Evolutionary conservation across 805 yeast species (phyloP), one percentile per base, ranked within the genome.

Genomic region (Hanseniaspora singularis): DNA sequence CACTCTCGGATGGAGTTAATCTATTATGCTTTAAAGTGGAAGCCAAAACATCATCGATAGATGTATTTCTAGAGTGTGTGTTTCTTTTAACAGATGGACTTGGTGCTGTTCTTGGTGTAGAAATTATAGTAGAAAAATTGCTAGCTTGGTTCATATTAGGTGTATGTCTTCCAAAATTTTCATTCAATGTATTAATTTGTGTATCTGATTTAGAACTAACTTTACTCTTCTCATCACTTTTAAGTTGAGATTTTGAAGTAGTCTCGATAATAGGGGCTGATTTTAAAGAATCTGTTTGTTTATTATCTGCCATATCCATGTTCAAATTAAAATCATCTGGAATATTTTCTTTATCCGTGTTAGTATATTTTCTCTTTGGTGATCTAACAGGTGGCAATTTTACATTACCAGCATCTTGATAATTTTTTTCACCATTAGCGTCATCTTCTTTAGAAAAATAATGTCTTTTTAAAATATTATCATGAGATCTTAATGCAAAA

Each of bases 41-140:
- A 19, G 51, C 52, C 23, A 57, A 41, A 3, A 57, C 51, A 33
- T 54, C 56, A 51, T 58, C 59, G 12, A 58, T 55, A 2, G 62
- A 55, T 6, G 49, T 44, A 26, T 52, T 54, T 32, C 42, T 34
- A 16, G 50, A 40, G 24, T 47, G 50, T 14, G 15, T 20, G 11
- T 20, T 33, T 8, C 28, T 33, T 9, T 24, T 31, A 14, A 4
- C 41, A 1, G 47, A 33, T 22, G 47, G 41, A 18, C 41, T 43
- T 22, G 22, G n/a, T n/a, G n/a, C n/a, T n/a, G 28, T 26, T 26
- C 28, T 26, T 8, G 28, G 28, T 8, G 28, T 7, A 11, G 28
- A 26, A 7, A 26, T 26, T 8, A 26, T 7, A 26, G 28, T 8
- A 8, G n/a, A n/a, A n/a, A n/a, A n/a, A n/a, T n/a, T n/a, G n/a